Evolutionary conservation across 306 rosid genomes (phyloP).

Genomic region (Sindora glabra): DNA sequence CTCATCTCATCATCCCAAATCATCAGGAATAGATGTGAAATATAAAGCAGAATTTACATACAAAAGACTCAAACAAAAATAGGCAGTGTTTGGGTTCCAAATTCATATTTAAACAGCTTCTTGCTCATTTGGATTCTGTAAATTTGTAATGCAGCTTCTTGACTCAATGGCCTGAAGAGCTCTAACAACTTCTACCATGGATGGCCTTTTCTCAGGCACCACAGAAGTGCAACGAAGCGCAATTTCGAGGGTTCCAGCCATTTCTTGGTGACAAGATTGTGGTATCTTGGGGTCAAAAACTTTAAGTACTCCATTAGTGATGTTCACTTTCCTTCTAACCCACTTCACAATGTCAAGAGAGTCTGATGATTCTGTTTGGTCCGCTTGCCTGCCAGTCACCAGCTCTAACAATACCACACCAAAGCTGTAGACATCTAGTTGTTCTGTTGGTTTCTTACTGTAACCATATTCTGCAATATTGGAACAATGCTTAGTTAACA

Average conservation of each 20-base stretch:
- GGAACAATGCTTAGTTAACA: too few relatives aligned
- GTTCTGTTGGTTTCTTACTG: conserved; percentile 65
- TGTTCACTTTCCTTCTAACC: conserved; percentile 95
- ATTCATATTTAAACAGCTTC: conserved; percentile 31
- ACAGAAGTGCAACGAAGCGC: conserved; percentile 85
- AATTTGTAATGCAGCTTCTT: too few relatives aligned
- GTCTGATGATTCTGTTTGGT: conserved; percentile 36
- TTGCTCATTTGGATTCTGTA: conserved; percentile 38
- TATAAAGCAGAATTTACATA: conserved; percentile 49
- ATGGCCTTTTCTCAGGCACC: conserved; percentile 89
- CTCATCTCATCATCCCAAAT: too few relatives aligned
- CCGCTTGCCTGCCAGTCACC: conserved; percentile 76
- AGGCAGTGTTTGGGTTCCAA: not conserved
- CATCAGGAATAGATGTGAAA: too few relatives aligned
- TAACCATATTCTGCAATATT: conserved; percentile 80
- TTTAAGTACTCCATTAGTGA: conserved; percentile 61
- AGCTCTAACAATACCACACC: too few relatives aligned
- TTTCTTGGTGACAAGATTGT: conserved; percentile 38
- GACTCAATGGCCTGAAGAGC: conserved; percentile 62
- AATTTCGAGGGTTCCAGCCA: conserved; percentile 63
- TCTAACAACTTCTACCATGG: conserved; percentile 67
- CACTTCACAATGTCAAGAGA: conserved; percentile 78
- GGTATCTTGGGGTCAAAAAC: conserved; percentile 62
- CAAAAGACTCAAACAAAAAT: not conserved
- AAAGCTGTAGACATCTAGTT: conserved; percentile 79